These are phyloP conservation scores for Haplographium delicatum DNA, from an alignment of 495 filamentous ascomycete species.

Conservation along the genomic window DNA sequence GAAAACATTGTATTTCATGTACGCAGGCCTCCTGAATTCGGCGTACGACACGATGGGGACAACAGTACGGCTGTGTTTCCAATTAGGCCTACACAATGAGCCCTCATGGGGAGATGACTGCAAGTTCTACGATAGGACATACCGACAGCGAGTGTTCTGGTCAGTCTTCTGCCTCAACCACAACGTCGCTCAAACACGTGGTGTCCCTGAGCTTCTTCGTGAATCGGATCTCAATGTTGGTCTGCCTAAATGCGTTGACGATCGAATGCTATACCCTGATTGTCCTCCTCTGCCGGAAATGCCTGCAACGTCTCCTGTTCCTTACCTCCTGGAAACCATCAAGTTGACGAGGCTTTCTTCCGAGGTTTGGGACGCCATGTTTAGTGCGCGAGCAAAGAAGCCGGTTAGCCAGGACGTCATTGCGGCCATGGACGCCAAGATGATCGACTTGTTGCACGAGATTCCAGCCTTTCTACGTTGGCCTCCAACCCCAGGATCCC, in stretches of 20 bases:
- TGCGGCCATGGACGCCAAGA: neutral
- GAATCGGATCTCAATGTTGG: neutral
- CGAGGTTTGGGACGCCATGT: neutral
- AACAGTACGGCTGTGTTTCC: slow-evolving; percentile 1
- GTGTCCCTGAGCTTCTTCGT: neutral
- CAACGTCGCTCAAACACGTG: neutral
- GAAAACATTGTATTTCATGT: neutral
- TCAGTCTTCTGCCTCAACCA: neutral
- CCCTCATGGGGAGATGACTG: neutral
- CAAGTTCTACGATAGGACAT: neutral
- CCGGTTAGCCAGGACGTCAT: neutral
- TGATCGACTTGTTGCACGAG: neutral
- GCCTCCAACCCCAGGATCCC: too few species aligned
- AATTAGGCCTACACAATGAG: slow-evolving; percentile 3
- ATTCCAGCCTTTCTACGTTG: neutral
- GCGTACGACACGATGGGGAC: slow-evolving; percentile 1
- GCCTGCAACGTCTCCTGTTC: neutral
- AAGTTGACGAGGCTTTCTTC: neutral
- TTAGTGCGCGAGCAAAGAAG: neutral
- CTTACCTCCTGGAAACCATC: slow-evolving; percentile 1
- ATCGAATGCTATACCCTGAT: too few species aligned
- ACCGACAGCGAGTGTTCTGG: neutral
- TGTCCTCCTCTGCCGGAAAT: neutral
- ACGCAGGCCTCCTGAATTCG: neutral
- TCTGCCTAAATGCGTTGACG: too few species aligned